Conservation (phyloP, 805 yeast species). For the Ogataea zsoltii region DNA sequence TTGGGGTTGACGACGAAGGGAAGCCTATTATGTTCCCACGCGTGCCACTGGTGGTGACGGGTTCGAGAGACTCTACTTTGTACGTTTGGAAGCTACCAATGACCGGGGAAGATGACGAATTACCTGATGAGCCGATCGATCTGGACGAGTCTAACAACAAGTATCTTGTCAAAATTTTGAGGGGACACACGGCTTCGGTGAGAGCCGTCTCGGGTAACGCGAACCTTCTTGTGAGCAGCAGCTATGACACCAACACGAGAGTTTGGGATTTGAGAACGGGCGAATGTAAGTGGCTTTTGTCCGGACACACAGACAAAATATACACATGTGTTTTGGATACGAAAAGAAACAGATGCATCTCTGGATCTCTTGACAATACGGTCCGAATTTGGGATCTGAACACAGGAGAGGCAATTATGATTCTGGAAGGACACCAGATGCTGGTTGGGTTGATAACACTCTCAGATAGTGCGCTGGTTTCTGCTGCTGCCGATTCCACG, state of each 20-base stretch:
- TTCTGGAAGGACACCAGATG: conserved; percentile 85
- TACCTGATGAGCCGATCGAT: conserved; percentile 40
- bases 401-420: conserved; percentile 66
- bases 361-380: conserved; percentile 89
- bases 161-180: conserved; percentile 63
- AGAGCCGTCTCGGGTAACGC: conserved; percentile 88
- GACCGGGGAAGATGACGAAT: conserved; percentile 34
- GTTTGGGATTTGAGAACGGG: conserved; percentile 88
- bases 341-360: conserved; percentile 73
- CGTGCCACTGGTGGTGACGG: conserved; percentile 75
- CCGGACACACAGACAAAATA: conserved; percentile 85
- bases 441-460: conserved; percentile 85
- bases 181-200: conserved; percentile 80
- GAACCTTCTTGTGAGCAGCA: conserved; percentile 80
- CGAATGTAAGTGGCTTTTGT: conserved; percentile 66
- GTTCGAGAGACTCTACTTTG: conserved; percentile 79
- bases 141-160: conserved; percentile 51
- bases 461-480: conserved; percentile 72
- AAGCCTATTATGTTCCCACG: conserved; percentile 56
- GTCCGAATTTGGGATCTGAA: conserved; percentile 88
- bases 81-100: conserved; percentile 79
- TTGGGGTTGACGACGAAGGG: conserved; percentile 63
- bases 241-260: conserved; percentile 85
- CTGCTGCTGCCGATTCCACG: conserved; percentile 96
- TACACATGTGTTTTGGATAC: conserved; percentile 86